Evolutionary conservation across 2,329 filamentous ascomycete species (phyloP), one percentile per base, ranked within the genome.

Genomic region (Arthrocladium fulminans): DNA sequence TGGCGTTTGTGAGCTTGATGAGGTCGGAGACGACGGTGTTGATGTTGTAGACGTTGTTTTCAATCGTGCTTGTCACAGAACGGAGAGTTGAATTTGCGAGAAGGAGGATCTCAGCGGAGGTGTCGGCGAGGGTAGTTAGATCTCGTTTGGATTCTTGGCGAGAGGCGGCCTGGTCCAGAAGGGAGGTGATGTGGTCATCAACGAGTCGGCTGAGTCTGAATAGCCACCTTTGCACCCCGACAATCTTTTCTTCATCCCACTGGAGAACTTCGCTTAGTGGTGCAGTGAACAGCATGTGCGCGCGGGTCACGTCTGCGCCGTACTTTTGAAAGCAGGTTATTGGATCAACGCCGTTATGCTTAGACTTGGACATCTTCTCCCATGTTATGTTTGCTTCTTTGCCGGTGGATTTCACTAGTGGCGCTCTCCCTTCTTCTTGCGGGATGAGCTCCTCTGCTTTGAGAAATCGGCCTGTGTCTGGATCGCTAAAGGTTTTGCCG

Each of bases 291-390:
- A 95, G 74, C 62, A 95, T 86, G 62, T 95, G 88, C 3, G 87
- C 87, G 48, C 88, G 75, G 2, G 86, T 88, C 4, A 86, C 82
- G 63, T 95, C 88, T 1, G 88, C 86, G 19, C 88, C 88, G 58
- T 92, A 83, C 56, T 78, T 80, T 6, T 73, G 68, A 49, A 92
- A 86, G 54, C 84, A 85, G 0, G 70, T 72, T 0, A 78, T 80
- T 0, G 88, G 88, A 61, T 94, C 87, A 5, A 94, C 86, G 22
- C 88, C 88, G 61, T 95, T 95, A 68, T 92, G 75, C 65, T 95
- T 95, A 59, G 86, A 94, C 68, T 95, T 95, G 32, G 86, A 92
- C 88, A 95, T 95, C 63, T 95, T 95, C 64, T 94, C 88, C 58
- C 77, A 94, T 1, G 79, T 81, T 15, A 88, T 66, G 23, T 70